Conservation (phyloP, 164 flowering plant genomes). For the Nymphaea thermarum region DNA sequence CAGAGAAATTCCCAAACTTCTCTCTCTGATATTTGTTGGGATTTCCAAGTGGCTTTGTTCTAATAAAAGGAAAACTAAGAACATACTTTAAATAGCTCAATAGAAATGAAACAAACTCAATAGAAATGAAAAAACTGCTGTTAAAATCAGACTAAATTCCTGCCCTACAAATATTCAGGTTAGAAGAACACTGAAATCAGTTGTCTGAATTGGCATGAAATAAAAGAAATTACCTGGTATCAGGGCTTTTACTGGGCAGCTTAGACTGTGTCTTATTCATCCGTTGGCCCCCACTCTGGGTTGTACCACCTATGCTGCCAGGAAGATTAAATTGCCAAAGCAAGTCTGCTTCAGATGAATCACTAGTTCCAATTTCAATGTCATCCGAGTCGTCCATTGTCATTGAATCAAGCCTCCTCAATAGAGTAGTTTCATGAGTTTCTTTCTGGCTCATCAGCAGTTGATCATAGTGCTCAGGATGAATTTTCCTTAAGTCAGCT, state of each 20-base stretch:
- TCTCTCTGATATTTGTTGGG: too few relatives aligned
- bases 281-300: constrained; percentile 34
- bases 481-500: constrained; percentile 31
- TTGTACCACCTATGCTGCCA: constrained; percentile 10
- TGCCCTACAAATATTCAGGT: not conserved
- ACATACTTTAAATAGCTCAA: not conserved
- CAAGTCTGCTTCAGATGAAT: constrained; percentile 84
- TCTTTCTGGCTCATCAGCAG: constrained; percentile 32
- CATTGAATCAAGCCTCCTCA: constrained; percentile 23
- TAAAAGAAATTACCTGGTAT: constrained; percentile 32
- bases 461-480: constrained; percentile 33
- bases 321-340: constrained; percentile 79
- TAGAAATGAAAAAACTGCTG: too few relatives aligned
- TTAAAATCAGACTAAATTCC: too few relatives aligned
- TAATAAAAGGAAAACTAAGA: too few relatives aligned
- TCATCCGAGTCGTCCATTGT: constrained; percentile 62
- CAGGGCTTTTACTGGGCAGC: constrained; percentile 34
- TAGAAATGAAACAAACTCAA: not conserved
- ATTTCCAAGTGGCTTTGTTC: too few relatives aligned
- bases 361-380: constrained; percentile 72
- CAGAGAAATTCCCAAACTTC: too few relatives aligned
- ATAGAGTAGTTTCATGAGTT: constrained; percentile 24
- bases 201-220: too few relatives aligned
- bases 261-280: constrained; percentile 36
- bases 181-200: not conserved